These are phyloP conservation scores for Paracoccidioides lutzii DNA, from an alignment of 2,329 filamentous ascomycete species.

Conservation along the genomic window DNA sequence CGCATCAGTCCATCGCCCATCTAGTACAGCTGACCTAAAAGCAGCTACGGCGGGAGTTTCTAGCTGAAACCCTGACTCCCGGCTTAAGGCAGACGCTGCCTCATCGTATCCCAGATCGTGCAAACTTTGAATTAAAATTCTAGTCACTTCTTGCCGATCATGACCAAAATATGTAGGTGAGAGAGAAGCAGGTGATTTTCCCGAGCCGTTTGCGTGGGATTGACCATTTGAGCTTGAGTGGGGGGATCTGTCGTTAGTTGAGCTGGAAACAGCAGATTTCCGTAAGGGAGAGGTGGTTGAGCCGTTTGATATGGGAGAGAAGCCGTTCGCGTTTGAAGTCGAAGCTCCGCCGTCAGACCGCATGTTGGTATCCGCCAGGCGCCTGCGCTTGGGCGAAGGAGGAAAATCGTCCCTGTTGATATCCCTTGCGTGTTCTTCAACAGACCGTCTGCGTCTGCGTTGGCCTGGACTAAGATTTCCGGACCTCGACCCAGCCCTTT, in stretches of 20 bases:
- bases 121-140: slow-evolving; percentile 82
- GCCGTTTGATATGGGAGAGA: slow-evolving; percentile 46
- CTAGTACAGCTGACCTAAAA: slow-evolving; percentile 67
- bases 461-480: slow-evolving; percentile 15
- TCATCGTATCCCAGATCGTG: slow-evolving; percentile 74
- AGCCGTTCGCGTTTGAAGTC: slow-evolving; percentile 42
- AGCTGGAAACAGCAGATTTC: slow-evolving; percentile 35
- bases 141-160: slow-evolving; percentile 80
- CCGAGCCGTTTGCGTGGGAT: slow-evolving; percentile 28
- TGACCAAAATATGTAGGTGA: slow-evolving; percentile 61
- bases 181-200: slow-evolving; percentile 18
- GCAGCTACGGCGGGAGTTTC: slow-evolving; percentile 78
- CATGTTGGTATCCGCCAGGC: slow-evolving; percentile 46
- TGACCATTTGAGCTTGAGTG: slow-evolving; percentile 26
- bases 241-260: slow-evolving; percentile 44
- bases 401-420: slow-evolving; percentile 18
- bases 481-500: slow-evolving; percentile 12
- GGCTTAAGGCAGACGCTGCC: slow-evolving; percentile 61
- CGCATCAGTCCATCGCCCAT: slow-evolving; percentile 73
- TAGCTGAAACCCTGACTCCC: slow-evolving; percentile 75
- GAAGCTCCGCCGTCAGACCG: slow-evolving; percentile 43
- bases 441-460: slow-evolving; percentile 17
- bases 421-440: slow-evolving; percentile 17
- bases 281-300: slow-evolving; percentile 33
- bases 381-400: slow-evolving; percentile 45